phyloP scores from a whole-genome alignment of 768 basidiomycete species.

The Kwoniella sp. region DNA sequence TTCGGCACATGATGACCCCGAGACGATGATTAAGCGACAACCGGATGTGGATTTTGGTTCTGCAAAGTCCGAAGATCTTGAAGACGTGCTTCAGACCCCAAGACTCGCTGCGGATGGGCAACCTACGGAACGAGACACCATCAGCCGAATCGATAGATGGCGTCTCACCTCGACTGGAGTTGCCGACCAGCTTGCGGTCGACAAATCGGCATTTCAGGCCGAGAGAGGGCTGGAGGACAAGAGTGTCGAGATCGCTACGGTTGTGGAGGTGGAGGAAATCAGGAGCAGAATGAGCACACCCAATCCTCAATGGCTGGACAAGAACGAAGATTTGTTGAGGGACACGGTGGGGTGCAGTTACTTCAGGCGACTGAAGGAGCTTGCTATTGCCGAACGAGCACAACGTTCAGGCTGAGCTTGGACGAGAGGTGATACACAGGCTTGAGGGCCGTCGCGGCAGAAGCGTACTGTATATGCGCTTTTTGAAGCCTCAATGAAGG shows the following conservation, averaged over 20 bases:
- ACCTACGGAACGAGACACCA: not conserved
- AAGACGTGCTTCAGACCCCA: not conserved
- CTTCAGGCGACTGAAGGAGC: conserved; percentile 5
- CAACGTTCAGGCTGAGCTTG: no score
- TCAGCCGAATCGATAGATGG: not conserved
- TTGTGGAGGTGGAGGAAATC: not conserved
- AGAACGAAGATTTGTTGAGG: conserved; percentile 21
- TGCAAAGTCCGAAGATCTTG: not conserved
- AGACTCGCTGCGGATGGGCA: not conserved
- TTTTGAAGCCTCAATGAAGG: no score
- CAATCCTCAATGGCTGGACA: conserved; percentile 8
- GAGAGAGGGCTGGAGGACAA: not conserved
- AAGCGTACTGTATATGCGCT: no score
- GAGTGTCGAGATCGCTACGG: not conserved
- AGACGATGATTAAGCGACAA: not conserved
- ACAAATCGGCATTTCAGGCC: not conserved
- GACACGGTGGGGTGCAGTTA: conserved; percentile 18
- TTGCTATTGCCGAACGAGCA: not conserved
- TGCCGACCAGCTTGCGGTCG: not conserved
- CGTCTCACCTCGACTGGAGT: not conserved
- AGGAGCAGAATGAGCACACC: conserved; percentile 8
- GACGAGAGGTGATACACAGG: no score
- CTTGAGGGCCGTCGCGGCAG: no score
- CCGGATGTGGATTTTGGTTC: not conserved
- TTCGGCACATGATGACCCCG: not conserved